Conservation (phyloP, 805 yeast species). For the Yamadazyma endophytica region DNA sequence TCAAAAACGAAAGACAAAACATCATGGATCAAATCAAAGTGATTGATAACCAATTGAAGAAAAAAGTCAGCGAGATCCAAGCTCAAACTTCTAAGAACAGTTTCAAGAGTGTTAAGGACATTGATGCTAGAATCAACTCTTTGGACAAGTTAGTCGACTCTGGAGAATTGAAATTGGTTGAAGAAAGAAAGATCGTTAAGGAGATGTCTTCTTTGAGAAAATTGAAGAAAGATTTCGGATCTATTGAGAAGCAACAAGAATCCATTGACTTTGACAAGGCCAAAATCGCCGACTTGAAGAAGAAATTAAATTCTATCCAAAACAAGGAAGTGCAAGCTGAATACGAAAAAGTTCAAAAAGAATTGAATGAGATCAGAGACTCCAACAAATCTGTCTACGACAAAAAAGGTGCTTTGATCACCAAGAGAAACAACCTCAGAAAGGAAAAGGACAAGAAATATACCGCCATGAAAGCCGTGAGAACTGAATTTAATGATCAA, state of each 20-base stretch:
- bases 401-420: conserved; percentile 60
- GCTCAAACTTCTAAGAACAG: conserved; percentile 64
- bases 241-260: conserved; percentile 70
- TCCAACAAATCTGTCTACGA: conserved; percentile 58
- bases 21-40: conserved; percentile 69
- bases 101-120: conserved; percentile 65
- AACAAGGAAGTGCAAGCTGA: conserved; percentile 61
- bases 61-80: conserved; percentile 71
- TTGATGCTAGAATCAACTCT: conserved; percentile 58
- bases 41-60: conserved; percentile 66
- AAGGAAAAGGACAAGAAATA: conserved; percentile 67
- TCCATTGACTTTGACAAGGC: conserved; percentile 75
- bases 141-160: conserved; percentile 73
- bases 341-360: conserved; percentile 64
- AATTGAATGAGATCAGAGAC: conserved; percentile 62
- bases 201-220: conserved; percentile 84
- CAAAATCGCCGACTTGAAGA: conserved; percentile 72
- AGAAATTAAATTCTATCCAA: conserved; percentile 54
- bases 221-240: conserved; percentile 70
- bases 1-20: conserved; percentile 44
- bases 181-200: conserved; percentile 80
- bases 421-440: conserved; percentile 63
- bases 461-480: conserved; percentile 61
- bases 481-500: conserved; percentile 72
- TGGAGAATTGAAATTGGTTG: conserved; percentile 82